Evolutionary conservation across 2,329 filamentous ascomycete species (phyloP).

Genomic region (Xylariaceae sp.): DNA sequence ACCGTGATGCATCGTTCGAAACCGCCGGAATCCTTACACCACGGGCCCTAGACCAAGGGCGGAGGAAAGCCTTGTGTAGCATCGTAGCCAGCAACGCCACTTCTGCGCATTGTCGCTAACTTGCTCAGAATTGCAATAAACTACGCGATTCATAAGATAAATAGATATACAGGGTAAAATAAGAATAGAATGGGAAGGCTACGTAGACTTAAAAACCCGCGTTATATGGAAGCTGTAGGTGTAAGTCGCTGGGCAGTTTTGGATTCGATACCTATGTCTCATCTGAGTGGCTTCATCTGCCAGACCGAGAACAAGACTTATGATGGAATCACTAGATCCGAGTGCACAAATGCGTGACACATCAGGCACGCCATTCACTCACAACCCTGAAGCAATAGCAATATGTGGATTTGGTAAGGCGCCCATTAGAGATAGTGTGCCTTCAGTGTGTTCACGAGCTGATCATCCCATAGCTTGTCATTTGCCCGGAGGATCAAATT

Average conservation of each 20-base stretch:
- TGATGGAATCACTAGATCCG: neutral
- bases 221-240: no score
- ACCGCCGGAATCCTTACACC: no score
- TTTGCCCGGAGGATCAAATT: slow-evolving; percentile 1
- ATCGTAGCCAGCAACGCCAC: no score
- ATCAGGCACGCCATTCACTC: neutral
- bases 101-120: no score
- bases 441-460: neutral
- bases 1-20: no score
- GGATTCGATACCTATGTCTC: neutral
- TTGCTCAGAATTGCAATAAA: no score
- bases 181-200: no score
- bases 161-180: no score
- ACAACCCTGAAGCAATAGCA: neutral
- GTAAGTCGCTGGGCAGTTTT: neutral
- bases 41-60: no score
- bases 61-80: no score
- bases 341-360: neutral
- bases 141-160: no score
- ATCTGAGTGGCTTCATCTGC: neutral
- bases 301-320: neutral
- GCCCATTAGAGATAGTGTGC: neutral
- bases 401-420: slow-evolving; percentile 1
- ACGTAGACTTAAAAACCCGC: no score
- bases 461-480: slow-evolving; percentile 2